Percentiles rank a stretch among this genome's conserved stretches.
phyloP scores from a whole-genome alignment of 495 filamentous ascomycete species.

The Zalerion maritima region DNA sequence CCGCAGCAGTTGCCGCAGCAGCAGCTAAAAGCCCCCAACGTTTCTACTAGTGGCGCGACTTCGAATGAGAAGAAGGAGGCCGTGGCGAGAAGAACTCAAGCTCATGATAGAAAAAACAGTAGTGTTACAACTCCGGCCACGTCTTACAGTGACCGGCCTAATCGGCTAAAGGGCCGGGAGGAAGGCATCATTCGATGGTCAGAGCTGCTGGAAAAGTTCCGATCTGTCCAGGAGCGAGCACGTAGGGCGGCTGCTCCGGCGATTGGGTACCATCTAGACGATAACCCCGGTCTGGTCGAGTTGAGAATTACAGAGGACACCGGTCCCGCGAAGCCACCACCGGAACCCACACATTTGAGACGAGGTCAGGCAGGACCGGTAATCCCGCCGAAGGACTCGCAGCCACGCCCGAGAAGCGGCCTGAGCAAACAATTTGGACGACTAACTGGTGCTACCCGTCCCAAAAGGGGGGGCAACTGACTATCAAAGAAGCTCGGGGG shows the following conservation, averaged over 20 bases:
- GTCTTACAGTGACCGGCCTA: slow-evolving; percentile 59
- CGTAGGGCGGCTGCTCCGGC: slow-evolving; percentile 28
- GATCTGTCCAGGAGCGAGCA: slow-evolving; percentile 70
- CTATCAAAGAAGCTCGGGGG: neutral
- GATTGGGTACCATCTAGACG: slow-evolving; percentile 23
- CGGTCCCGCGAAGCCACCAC: slow-evolving; percentile 26
- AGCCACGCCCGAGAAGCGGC: slow-evolving; percentile 41
- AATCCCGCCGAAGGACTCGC: slow-evolving; percentile 27
- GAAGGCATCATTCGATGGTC: slow-evolving; percentile 78
- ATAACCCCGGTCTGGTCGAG: slow-evolving; percentile 22
- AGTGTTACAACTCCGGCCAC: slow-evolving; percentile 29
- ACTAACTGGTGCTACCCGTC: slow-evolving; percentile 41
- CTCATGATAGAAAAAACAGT: slow-evolving; percentile 21
- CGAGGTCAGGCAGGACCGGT: slow-evolving; percentile 16
- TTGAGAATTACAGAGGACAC: slow-evolving; percentile 31
- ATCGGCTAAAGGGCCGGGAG: slow-evolving; percentile 68
- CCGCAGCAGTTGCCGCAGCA: no score
- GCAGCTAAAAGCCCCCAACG: no score
- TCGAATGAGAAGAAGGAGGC: no score
- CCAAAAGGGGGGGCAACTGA: slow-evolving; percentile 8
- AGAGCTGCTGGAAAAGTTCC: slow-evolving; percentile 95
- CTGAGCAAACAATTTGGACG: slow-evolving; percentile 58
- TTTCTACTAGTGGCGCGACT: no score
- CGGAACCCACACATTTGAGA: slow-evolving; percentile 16
- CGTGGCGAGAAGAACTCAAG: slow-evolving; percentile 10